These are phyloP conservation scores for Neoboletus magnificus DNA, from an alignment of 768 basidiomycete genomes.

Conservation along the genomic window DNA sequence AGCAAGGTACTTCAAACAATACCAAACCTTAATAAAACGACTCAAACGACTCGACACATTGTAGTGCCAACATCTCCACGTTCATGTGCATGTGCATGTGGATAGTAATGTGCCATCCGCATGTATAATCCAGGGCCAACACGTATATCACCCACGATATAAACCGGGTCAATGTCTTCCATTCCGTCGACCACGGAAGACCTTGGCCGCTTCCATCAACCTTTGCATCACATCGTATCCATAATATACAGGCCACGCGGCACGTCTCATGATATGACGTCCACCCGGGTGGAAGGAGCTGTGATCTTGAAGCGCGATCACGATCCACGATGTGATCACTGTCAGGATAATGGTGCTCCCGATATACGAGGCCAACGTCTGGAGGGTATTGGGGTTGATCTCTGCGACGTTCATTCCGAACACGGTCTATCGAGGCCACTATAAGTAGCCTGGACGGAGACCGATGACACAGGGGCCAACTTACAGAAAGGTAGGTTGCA, in stretches of 20 bases:
- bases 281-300: slow-evolving; percentile 21
- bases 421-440: slow-evolving; percentile 27
- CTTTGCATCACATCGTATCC: background rate
- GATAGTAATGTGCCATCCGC: background rate
- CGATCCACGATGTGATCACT: slow-evolving; percentile 48
- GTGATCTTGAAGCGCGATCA: slow-evolving; percentile 48
- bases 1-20: too few species aligned
- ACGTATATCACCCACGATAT: background rate
- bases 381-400: slow-evolving; percentile 26
- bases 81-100: background rate
- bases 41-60: too few species aligned
- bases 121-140: background rate
- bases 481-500: slow-evolving; percentile 41
- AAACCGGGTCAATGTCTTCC: background rate
- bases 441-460: background rate
- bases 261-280: slow-evolving; percentile 5
- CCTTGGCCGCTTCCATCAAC: background rate
- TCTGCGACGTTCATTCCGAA: slow-evolving; percentile 30
- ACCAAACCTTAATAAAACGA: too few species aligned
- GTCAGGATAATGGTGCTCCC: slow-evolving; percentile 49
- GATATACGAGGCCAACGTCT: slow-evolving; percentile 39
- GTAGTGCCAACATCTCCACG: too few species aligned
- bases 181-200: background rate
- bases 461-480: background rate
- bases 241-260: slow-evolving; percentile 20